Conservation (phyloP, 164 flowering plant species). For the Stephania japonica region DNA sequence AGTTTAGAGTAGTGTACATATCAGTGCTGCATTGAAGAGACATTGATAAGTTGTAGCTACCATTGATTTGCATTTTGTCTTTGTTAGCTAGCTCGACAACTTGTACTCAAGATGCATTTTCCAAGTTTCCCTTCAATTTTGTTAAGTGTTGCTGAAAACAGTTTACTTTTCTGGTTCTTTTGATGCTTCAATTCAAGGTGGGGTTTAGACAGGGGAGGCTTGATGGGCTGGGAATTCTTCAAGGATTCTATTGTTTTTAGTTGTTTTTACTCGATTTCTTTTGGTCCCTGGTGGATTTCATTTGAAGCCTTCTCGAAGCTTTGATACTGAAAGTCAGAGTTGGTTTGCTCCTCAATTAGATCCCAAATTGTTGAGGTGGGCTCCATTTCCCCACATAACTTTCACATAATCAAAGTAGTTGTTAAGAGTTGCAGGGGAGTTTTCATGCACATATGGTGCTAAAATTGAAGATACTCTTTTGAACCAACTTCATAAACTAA, state of each 20-base stretch:
- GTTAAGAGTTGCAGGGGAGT: background rate
- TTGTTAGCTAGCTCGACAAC: background rate
- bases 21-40: background rate
- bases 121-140: background rate
- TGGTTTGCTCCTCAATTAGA: background rate
- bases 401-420: background rate
- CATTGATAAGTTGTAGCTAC: background rate
- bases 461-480: too few relatives aligned
- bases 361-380: background rate
- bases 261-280: background rate
- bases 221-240: background rate
- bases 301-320: background rate
- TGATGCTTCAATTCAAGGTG: background rate
- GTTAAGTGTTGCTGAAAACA: background rate
- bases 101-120: background rate
- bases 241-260: background rate
- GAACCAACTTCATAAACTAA: too few relatives aligned
- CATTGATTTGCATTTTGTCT: background rate
- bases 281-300: background rate
- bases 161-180: too few relatives aligned
- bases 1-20: constrained; percentile 12
- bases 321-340: background rate
- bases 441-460: background rate
- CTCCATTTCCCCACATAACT: background rate
- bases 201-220: background rate